A percentile compares a stretch with the other conserved stretches of the same genome.
These are phyloP conservation scores for Talaromyces ruber DNA, from an alignment of 495 filamentous ascomycete genomes.

Conservation along the genomic window DNA sequence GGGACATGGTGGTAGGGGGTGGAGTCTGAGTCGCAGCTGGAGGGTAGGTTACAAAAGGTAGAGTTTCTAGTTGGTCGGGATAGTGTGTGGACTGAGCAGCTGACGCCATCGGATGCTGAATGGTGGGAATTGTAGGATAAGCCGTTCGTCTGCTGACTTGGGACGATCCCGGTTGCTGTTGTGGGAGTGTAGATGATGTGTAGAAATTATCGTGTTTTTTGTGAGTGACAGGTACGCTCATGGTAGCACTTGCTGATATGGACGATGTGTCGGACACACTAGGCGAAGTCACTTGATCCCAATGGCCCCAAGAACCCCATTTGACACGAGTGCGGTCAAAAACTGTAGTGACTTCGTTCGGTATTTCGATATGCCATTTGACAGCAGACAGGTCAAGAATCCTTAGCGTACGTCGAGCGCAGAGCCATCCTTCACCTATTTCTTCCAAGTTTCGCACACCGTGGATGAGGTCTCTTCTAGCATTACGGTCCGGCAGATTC, in stretches of 20 bases:
- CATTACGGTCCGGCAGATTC: slow-evolving; percentile 84
- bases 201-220: slow-evolving; percentile 13
- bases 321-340: slow-evolving; percentile 56
- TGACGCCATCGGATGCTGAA: not conserved
- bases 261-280: slow-evolving; percentile 25
- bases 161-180: not conserved
- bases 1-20: not conserved
- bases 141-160: not conserved
- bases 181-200: slow-evolving; percentile 6
- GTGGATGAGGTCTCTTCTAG: slow-evolving; percentile 79
- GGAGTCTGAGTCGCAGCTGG: not conserved
- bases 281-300: slow-evolving; percentile 32
- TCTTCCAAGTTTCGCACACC: slow-evolving; percentile 91
- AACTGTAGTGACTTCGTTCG: slow-evolving; percentile 68
- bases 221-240: slow-evolving; percentile 3
- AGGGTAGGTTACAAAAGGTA: not conserved
- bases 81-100: not conserved
- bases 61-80: not conserved
- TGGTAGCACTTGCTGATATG: slow-evolving; percentile 5
- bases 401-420: slow-evolving; percentile 73
- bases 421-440: slow-evolving; percentile 91
- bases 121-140: not conserved
- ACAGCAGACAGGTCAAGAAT: slow-evolving; percentile 79
- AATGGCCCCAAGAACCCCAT: slow-evolving; percentile 42
- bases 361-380: slow-evolving; percentile 82